Evolutionary conservation across 352 stramenopile species (phyloP), one percentile per base, ranked within the genome.

Genomic region (Pythium graminicola): DNA sequence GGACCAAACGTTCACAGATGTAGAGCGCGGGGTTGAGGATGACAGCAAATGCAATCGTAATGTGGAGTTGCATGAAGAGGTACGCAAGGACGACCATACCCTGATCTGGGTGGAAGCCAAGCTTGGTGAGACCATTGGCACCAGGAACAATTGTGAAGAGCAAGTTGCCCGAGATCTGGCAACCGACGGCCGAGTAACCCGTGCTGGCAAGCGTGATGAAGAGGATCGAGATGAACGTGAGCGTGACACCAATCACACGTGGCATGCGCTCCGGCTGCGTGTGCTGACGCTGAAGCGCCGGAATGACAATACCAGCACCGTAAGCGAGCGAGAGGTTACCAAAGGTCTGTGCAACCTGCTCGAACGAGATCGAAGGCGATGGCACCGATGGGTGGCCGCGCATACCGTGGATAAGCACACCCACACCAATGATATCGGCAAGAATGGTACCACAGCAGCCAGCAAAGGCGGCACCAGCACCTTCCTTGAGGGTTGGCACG

Each of bases 21-120:
- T 65, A 69, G 26, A 71, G 60, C 17, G 58, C 66, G 8, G 66
- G 66, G 53, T 68, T 49, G 4, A 73, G 42, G 23, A 73, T 50
- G 8, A 71, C 54, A 1, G 66, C 41, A 22, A 74, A 74, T 5
- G 66, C 66, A 31, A 74, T 69, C 22, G 66, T 64, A 29, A 75
- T 71, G 60, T 74, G 69, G 41, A 72, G 28, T 29, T 77, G 68
- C 65, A 81, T 81, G 55, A 67, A 69, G 17, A 65, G 55, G 33
- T 62, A 77, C 41, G 59, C 64, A 17, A 72, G 14, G 11, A 72
- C 60, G 16, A 68, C 67, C 19, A 41, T 50, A 19, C 48, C 62
- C 7, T 60, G 44, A 33, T 56, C 31, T 4, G 50, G 23, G n/a
- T 26, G 24, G 50, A 75, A 75, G 20, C 54, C 67, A 36, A 70